Evolutionary conservation across 148 eudicot species (phyloP), one percentile per base, ranked within the genome.

Genomic region (Chenopodium suecicum): DNA sequence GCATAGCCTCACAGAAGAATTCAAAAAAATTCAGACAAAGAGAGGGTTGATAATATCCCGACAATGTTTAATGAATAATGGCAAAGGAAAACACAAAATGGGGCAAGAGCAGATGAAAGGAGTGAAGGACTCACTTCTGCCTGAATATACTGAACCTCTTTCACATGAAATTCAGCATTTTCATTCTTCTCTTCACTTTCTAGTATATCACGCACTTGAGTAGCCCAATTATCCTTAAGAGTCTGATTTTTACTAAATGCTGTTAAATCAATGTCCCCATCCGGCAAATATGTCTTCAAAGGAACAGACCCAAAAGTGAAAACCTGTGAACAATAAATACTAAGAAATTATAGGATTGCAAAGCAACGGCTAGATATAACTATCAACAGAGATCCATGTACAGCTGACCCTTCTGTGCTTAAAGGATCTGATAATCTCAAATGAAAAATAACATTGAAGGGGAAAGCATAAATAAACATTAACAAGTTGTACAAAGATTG

Each of bases 281-380:
- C 98, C 20, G 98, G 98, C 74, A 95, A 89, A 80, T 95, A 95
- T 9, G 98, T 95, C 84, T 93, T 93, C 65, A 95, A 88, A 82
- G 98, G 98, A 70, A 95, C 98, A 76, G 98, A 95, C 65, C 98
- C 98, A 88, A 93, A 95, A 63, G 98, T 92, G 85, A 89, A 93
- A 66, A 95, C 98, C 98, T 92, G 84, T 16, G 80, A 62, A 60
- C 27, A 23, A 72, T 20, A n/a, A 56, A 58, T 23, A 46, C 7
- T 62, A 27, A 25, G 31, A 29, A 72, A 54, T 20, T 9, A 23
- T 7, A 72, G 5, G 7, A 72, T 46, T 7, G 46, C 12, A 46
- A 19, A 0, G 27, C 54, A 2, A 22, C 7, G 19, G 5, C 54
- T 2, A 20, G n/a, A 41, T 41, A 6, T 5, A 41, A 41, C 44